A percentile compares a stretch with the other conserved stretches of the same genome.
Conservation (phyloP, 179 eudicot genomes). For the Amaranthus tricolor region DNA sequence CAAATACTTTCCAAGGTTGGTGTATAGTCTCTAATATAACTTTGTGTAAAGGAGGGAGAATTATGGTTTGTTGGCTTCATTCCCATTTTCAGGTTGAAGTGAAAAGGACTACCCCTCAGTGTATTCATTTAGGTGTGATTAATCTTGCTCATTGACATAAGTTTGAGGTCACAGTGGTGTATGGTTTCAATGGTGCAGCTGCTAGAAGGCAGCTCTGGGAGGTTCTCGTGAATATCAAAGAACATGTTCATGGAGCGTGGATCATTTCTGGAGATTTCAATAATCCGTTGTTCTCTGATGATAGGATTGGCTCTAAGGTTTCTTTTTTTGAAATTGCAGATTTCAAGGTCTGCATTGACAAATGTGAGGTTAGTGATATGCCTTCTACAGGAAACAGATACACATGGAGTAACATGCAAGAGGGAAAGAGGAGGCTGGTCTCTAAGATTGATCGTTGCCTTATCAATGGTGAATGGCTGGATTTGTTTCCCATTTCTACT, state of each 20-base stretch:
- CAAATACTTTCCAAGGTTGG: not conserved
- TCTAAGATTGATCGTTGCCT: not conserved
- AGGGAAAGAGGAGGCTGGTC: not conserved
- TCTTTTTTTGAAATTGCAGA: not conserved
- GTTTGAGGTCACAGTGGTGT: not conserved
- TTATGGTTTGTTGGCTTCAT: no score
- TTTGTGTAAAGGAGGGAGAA: no score
- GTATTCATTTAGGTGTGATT: no score
- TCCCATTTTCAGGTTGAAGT: no score
- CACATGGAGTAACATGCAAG: not conserved
- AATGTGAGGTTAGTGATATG: not conserved
- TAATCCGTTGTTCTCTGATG: not conserved
- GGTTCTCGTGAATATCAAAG: not conserved
- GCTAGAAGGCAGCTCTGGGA: not conserved
- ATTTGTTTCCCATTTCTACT: no score
- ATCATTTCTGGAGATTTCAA: not conserved
- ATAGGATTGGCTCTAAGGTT: not conserved
- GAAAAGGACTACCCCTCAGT: no score
- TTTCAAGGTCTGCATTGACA: not conserved
- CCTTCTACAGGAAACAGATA: not conserved
- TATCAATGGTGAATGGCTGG: not conserved
- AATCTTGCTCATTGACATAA: not conserved
- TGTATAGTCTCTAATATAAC: not conserved
- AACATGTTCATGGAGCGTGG: not conserved
- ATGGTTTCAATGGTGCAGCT: not conserved